Evolutionary conservation across 1,284 basidiomycete species (phyloP).

Genomic region (Paramarasmius palmivorus): DNA sequence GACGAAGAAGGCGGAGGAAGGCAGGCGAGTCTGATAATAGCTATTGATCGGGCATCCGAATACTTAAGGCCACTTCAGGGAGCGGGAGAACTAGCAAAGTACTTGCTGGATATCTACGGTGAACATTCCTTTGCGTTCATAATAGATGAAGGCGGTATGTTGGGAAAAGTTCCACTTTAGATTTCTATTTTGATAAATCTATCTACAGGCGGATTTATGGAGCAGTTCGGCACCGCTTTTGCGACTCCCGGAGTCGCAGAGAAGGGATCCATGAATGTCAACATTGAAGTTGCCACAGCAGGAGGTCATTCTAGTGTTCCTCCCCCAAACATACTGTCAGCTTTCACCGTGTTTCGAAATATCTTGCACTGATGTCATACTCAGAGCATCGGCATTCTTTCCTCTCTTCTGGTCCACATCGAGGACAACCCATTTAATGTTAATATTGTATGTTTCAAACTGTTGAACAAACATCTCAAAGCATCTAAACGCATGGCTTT

Average conservation of each 20-base stretch:
- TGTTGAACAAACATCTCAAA: too few species aligned
- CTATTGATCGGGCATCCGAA: background rate
- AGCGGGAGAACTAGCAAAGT: slow-evolving; percentile 48
- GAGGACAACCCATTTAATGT: slow-evolving; percentile 52
- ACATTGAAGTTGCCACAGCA: slow-evolving; percentile 51
- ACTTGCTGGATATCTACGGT: slow-evolving; percentile 57
- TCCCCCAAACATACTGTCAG: slow-evolving; percentile 51
- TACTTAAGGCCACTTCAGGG: slow-evolving; percentile 35
- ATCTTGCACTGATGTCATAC: background rate
- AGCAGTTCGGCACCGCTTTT: slow-evolving; percentile 41
- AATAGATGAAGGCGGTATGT: slow-evolving; percentile 57
- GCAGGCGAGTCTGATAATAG: slow-evolving; percentile 33
- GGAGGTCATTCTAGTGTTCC: slow-evolving; percentile 76
- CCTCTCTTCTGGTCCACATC: slow-evolving; percentile 51
- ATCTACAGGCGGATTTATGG: slow-evolving; percentile 35
- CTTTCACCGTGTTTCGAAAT: background rate
- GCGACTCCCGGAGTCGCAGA: slow-evolving; percentile 65
- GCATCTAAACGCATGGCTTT: too few species aligned
- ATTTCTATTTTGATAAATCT: background rate
- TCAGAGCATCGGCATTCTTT: slow-evolving; percentile 64
- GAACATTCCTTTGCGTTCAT: slow-evolving; percentile 60
- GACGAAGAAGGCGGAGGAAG: slow-evolving; percentile 71
- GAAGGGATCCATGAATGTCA: slow-evolving; percentile 66
- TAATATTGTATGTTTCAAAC: slow-evolving; percentile 38
- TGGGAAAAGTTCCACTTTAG: background rate